Evolutionary conservation across 805 yeast species (phyloP).

Genomic region (Kodamaea neixiangensis): DNA sequence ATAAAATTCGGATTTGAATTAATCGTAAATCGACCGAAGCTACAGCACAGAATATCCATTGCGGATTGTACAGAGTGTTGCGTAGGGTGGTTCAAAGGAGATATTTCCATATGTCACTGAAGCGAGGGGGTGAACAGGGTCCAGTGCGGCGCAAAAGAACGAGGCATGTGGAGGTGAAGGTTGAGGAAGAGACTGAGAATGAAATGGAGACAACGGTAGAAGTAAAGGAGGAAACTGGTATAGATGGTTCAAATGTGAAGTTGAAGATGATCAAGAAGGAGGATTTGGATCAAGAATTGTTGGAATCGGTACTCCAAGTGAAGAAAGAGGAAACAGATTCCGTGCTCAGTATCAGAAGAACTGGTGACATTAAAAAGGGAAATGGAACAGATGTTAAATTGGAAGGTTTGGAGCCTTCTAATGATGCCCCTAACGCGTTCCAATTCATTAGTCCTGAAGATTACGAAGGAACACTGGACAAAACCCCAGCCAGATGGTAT

Average conservation of each 20-base stretch:
- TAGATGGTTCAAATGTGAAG: neutral
- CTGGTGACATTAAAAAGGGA: no score
- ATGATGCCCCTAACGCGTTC: slow-evolving; percentile 4
- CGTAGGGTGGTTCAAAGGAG: neutral
- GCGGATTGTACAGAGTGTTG: no score
- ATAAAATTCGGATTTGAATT: neutral
- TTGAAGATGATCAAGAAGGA: neutral
- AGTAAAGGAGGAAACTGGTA: neutral
- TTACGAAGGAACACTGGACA: neutral
- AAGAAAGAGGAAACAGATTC: neutral
- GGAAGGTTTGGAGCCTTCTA: neutral
- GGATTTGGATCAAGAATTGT: neutral
- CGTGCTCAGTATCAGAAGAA: neutral
- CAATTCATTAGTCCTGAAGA: slow-evolving; percentile 2
- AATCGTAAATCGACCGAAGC: neutral
- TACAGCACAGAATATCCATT: no score
- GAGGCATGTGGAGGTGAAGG: neutral
- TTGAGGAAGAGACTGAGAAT: neutral
- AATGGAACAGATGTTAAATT: neutral
- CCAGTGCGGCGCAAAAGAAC: slow-evolving; percentile 1
- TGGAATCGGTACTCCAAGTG: neutral
- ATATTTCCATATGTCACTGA: neutral
- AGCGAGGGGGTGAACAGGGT: neutral
- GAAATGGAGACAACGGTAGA: neutral
- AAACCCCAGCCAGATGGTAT: slow-evolving; percentile 48